A percentile compares a stretch with the other conserved stretches of the same genome.
Evolutionary conservation across 2,329 filamentous ascomycete species (phyloP).

Genomic region (Fusarium dlaminii): DNA sequence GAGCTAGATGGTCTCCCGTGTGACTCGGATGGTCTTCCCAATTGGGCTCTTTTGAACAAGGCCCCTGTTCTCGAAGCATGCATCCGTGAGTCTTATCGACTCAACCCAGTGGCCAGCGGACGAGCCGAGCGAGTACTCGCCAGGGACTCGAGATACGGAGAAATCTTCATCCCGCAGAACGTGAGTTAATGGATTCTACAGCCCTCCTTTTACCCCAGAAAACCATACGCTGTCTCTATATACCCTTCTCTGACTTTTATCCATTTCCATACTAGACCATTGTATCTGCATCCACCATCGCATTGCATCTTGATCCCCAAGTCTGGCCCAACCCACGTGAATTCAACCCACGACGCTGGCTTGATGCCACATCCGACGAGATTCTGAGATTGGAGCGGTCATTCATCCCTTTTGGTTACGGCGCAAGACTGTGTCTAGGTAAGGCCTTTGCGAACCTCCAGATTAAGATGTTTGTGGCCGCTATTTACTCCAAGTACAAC

Average conservation of each 20-base stretch:
- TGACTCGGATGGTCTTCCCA: background rate
- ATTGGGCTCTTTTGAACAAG: background rate
- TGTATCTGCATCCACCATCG: background rate
- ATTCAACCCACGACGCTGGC: background rate
- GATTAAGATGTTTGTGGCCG: background rate
- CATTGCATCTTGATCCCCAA: background rate
- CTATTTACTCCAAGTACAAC: background rate
- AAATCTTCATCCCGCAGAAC: background rate
- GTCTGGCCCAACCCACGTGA: background rate
- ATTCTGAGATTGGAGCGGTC: background rate
- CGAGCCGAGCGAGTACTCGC: background rate
- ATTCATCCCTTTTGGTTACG: background rate
- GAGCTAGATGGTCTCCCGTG: background rate
- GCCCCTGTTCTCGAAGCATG: background rate
- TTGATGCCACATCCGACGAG: background rate
- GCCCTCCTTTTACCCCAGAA: background rate
- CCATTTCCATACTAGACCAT: background rate
- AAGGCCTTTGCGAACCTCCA: background rate
- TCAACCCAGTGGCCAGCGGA: background rate
- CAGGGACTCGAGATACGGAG: background rate
- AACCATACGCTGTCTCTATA: background rate
- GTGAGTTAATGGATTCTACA: background rate
- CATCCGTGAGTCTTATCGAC: background rate
- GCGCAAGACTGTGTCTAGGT: background rate
- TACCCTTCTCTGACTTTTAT: background rate